Evolutionary conservation across 495 filamentous ascomycete genomes (phyloP).

Genomic region (Penicillium longicatenatum): DNA sequence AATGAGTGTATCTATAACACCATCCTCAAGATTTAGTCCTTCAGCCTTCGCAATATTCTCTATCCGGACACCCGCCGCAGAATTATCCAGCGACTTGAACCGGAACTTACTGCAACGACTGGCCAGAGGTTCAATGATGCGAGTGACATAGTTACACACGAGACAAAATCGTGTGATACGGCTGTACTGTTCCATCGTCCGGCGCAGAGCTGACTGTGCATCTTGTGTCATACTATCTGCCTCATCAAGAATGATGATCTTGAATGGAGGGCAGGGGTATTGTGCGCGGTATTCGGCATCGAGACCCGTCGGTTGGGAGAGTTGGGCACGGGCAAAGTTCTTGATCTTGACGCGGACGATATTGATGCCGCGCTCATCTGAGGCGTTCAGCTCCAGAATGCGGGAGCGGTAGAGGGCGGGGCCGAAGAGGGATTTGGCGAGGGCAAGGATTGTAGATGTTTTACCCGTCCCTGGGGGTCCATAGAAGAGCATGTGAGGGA

Average conservation of each 20-base stretch:
- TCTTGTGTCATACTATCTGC: slow-evolving; percentile 99
- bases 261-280: slow-evolving; percentile 96
- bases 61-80: slow-evolving; percentile 71
- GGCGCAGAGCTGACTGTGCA: slow-evolving; percentile 85
- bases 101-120: slow-evolving; percentile 92
- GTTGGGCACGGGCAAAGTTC: slow-evolving; percentile 92
- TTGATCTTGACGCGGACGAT: slow-evolving; percentile 99
- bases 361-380: slow-evolving; percentile 95
- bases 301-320: slow-evolving; percentile 73
- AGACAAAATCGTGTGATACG: slow-evolving; percentile 97
- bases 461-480: slow-evolving; percentile 97
- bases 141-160: slow-evolving; percentile 97
- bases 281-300: slow-evolving; percentile 64
- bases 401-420: slow-evolving; percentile 91
- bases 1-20: slow-evolving; percentile 80
- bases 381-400: slow-evolving; percentile 97
- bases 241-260: slow-evolving; percentile 97
- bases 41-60: slow-evolving; percentile 80
- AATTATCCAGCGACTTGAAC: slow-evolving; percentile 92
- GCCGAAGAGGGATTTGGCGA: slow-evolving; percentile 96
- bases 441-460: slow-evolving; percentile 95
- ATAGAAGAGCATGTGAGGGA: slow-evolving; percentile 99
- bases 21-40: slow-evolving; percentile 70
- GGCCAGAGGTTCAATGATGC: slow-evolving; percentile 96
- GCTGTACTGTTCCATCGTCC: slow-evolving; percentile 97